A percentile compares a stretch with the other conserved stretches of the same genome.
Conservation (phyloP, 1,284 basidiomycete species). For the Volvariella volvacea region DNA sequence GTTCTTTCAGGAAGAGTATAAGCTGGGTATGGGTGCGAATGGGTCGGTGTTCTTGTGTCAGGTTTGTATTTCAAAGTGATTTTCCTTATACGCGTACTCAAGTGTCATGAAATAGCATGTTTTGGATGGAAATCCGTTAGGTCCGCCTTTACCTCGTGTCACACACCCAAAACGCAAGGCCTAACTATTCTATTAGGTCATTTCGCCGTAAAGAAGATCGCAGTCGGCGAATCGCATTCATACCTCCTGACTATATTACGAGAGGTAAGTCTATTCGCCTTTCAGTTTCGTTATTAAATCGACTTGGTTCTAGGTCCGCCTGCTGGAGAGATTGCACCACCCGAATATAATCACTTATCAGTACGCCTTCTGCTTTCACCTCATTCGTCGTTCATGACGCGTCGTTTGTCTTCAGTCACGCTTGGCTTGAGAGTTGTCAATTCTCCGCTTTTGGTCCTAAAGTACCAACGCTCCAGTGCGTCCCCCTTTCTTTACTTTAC, state of each 20-base stretch:
- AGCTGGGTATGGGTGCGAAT: slow-evolving; percentile 88
- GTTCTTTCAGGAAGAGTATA: slow-evolving; percentile 84
- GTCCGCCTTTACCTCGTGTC: slow-evolving; percentile 24
- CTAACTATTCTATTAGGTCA: slow-evolving; percentile 42
- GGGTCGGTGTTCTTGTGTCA: slow-evolving; percentile 86
- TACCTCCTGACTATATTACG: slow-evolving; percentile 79
- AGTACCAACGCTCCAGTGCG: slow-evolving; percentile 76
- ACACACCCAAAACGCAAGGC: slow-evolving; percentile 5
- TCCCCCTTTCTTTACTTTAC: slow-evolving; percentile 8
- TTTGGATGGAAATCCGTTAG: slow-evolving; percentile 72
- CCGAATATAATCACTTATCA: slow-evolving; percentile 93
- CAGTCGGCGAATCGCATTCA: slow-evolving; percentile 81
- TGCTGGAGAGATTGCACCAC: slow-evolving; percentile 83
- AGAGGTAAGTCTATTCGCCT: slow-evolving; percentile 43
- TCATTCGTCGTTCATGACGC: neutral
- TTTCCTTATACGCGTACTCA: neutral
- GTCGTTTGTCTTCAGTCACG: slow-evolving; percentile 43
- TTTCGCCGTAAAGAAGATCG: slow-evolving; percentile 94
- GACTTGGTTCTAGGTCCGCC: slow-evolving; percentile 48
- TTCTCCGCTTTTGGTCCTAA: slow-evolving; percentile 84
- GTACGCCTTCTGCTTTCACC: slow-evolving; percentile 19
- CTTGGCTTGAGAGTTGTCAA: slow-evolving; percentile 83
- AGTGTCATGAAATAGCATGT: slow-evolving; percentile 50
- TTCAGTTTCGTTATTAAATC: neutral
- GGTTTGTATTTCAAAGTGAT: slow-evolving; percentile 35